Percentiles rank a stretch among this genome's conserved stretches.
Evolutionary conservation across 805 yeast species (phyloP).

Genomic region (Starmera caribaea): DNA sequence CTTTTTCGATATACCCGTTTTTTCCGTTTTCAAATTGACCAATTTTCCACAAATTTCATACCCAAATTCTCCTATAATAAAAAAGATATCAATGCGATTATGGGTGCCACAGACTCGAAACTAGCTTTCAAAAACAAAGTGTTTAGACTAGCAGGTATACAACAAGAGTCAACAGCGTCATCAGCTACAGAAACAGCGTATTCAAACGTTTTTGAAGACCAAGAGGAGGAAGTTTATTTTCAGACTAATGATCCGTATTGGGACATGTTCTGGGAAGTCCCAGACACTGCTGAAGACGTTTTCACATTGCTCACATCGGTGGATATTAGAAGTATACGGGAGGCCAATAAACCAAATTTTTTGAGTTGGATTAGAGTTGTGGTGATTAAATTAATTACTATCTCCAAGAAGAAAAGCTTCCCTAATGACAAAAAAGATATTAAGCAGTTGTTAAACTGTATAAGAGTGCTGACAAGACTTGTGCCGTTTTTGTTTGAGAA

Average conservation of each 20-base stretch:
- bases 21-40: too few species aligned
- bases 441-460: constrained; percentile 43
- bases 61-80: too few species aligned
- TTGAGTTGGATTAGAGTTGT: constrained; percentile 37
- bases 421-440: constrained; percentile 13
- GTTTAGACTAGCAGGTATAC: constrained; percentile 41
- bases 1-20: too few species aligned
- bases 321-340: constrained; percentile 54
- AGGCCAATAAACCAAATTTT: constrained; percentile 48
- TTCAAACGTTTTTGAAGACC: not conserved
- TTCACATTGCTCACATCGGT: constrained; percentile 43
- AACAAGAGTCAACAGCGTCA: not conserved
- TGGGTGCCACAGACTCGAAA: constrained; percentile 74
- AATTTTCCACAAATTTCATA: not conserved
- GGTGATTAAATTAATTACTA: constrained; percentile 20
- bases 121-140: constrained; percentile 51
- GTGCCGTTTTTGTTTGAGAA: constrained; percentile 63
- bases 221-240: constrained; percentile 11
- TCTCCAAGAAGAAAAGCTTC: constrained; percentile 16
- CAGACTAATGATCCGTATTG: constrained; percentile 30
- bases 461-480: constrained; percentile 53
- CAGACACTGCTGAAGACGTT: constrained; percentile 45
- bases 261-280: constrained; percentile 38
- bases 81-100: constrained; percentile 17
- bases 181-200: not conserved